A percentile compares a stretch with the other conserved stretches of the same genome.
Evolutionary conservation across 2,329 filamentous ascomycete species (phyloP).

Genomic region (Sordariomycetes sp.): DNA sequence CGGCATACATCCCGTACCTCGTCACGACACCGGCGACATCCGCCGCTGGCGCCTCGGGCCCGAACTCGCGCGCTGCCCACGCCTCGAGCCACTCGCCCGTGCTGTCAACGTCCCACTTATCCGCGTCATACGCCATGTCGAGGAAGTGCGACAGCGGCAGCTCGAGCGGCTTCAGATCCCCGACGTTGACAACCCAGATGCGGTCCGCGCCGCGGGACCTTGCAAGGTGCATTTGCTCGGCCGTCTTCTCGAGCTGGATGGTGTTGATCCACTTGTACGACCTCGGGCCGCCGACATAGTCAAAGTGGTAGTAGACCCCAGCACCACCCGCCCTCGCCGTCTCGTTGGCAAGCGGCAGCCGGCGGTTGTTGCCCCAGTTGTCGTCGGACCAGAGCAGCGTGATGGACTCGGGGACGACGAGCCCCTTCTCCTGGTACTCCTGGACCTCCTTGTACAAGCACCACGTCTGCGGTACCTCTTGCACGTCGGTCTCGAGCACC

Average conservation of each 20-base stretch:
- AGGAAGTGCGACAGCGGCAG: conserved; percentile 55
- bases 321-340: conserved; percentile 45
- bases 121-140: conserved; percentile 53
- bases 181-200: conserved; percentile 57
- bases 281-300: conserved; percentile 34
- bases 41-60: conserved; percentile 23
- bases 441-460: conserved; percentile 65
- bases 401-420: conserved; percentile 47
- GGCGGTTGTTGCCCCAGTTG: conserved; percentile 53
- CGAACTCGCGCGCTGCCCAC: conserved; percentile 47
- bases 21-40: conserved; percentile 38
- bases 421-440: conserved; percentile 51
- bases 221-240: conserved; percentile 45
- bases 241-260: conserved; percentile 45
- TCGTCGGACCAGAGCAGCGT: conserved; percentile 58
- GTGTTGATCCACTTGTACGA: conserved; percentile 51
- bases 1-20: conserved; percentile 24
- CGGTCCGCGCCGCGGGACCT: conserved; percentile 42
- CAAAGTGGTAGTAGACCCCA: conserved; percentile 48
- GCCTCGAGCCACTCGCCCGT: conserved; percentile 39
- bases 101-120: conserved; percentile 40
- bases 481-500: conserved; percentile 35
- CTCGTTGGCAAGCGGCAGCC: conserved; percentile 47
- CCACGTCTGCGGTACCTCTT: conserved; percentile 54
- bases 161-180: conserved; percentile 51